phyloP scores from a whole-genome alignment of 2,329 filamentous ascomycete genomes.

The Ceratocystis harringtonii region DNA sequence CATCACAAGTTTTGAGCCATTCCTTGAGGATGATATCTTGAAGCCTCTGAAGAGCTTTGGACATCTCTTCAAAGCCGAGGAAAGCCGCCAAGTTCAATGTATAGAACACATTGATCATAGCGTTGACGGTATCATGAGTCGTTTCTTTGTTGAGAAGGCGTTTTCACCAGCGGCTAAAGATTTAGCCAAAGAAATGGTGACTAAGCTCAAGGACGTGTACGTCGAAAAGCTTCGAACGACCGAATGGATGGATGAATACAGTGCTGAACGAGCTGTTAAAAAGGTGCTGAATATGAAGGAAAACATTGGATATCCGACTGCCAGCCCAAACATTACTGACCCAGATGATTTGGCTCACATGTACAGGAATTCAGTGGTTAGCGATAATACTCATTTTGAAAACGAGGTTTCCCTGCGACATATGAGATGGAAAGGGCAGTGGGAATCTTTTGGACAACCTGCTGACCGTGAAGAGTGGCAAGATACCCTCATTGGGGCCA shows the following conservation, averaged over 20 bases:
- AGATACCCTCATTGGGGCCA: slow-evolving; percentile 46
- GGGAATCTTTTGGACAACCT: slow-evolving; percentile 44
- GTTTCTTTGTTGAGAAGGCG: slow-evolving; percentile 54
- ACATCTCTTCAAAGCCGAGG: slow-evolving; percentile 35
- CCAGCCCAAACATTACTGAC: slow-evolving; percentile 46
- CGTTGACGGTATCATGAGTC: slow-evolving; percentile 52
- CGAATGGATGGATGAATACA: slow-evolving; percentile 49
- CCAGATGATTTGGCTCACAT: slow-evolving; percentile 40
- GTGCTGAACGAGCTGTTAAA: slow-evolving; percentile 42
- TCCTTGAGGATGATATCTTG: slow-evolving; percentile 45
- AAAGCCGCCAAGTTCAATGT: slow-evolving; percentile 42
- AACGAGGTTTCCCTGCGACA: slow-evolving; percentile 39
- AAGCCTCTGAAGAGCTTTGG: slow-evolving; percentile 45
- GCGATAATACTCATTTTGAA: slow-evolving; percentile 37
- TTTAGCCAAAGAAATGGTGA: slow-evolving; percentile 56
- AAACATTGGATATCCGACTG: slow-evolving; percentile 53
- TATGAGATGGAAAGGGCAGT: slow-evolving; percentile 35
- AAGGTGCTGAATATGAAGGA: slow-evolving; percentile 54
- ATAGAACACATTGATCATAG: slow-evolving; percentile 41
- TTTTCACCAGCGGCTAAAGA: slow-evolving; percentile 52
- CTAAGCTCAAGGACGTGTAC: slow-evolving; percentile 54
- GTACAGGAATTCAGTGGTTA: slow-evolving; percentile 40
- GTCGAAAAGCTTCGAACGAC: slow-evolving; percentile 41
- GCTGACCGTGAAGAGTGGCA: slow-evolving; percentile 45
- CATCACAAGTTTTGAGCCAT: slow-evolving; percentile 36